These are phyloP conservation scores for Aphanomyces astaci DNA, from an alignment of 352 stramenopile genomes.

Conservation along the genomic window DNA sequence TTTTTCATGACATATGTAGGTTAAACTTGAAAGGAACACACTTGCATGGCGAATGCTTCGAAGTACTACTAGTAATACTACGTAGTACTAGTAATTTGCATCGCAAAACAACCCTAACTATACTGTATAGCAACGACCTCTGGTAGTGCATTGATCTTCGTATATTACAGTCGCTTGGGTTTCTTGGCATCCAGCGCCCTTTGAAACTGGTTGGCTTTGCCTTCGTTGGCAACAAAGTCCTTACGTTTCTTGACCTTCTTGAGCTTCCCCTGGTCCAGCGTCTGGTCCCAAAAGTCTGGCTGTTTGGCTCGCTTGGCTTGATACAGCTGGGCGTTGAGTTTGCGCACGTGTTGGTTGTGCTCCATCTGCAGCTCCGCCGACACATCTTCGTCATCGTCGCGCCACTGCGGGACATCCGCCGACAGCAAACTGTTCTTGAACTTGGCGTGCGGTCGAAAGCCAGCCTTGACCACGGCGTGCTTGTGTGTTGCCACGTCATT, in stretches of 20 bases:
- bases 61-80: too few relatives aligned
- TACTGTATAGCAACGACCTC: too few relatives aligned
- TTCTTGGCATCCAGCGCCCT: conserved; percentile 52
- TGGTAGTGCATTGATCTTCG: too few relatives aligned
- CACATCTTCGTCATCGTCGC: conserved; percentile 29
- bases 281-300: conserved; percentile 71
- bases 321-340: conserved; percentile 68
- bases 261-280: conserved; percentile 58
- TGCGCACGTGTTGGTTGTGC: conserved; percentile 61
- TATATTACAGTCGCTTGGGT: conserved; percentile 19
- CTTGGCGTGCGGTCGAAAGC: conserved; percentile 5
- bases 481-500: too few relatives aligned
- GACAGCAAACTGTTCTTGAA: conserved; percentile 38
- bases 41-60: too few relatives aligned
- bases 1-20: too few relatives aligned
- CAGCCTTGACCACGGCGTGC: conserved; percentile 49
- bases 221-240: conserved; percentile 73
- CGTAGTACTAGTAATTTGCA: too few relatives aligned
- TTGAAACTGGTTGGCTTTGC: conserved; percentile 62
- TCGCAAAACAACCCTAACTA: too few relatives aligned
- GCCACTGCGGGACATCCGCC: conserved; percentile 60
- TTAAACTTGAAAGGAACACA: background rate
- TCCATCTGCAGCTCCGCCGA: conserved; percentile 33
- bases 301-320: conserved; percentile 53
- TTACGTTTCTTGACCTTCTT: conserved; percentile 83